These are phyloP conservation scores for Chrysanthemum seticuspe DNA, from an alignment of 129 eudicot genomes.

Conservation along the genomic window DNA sequence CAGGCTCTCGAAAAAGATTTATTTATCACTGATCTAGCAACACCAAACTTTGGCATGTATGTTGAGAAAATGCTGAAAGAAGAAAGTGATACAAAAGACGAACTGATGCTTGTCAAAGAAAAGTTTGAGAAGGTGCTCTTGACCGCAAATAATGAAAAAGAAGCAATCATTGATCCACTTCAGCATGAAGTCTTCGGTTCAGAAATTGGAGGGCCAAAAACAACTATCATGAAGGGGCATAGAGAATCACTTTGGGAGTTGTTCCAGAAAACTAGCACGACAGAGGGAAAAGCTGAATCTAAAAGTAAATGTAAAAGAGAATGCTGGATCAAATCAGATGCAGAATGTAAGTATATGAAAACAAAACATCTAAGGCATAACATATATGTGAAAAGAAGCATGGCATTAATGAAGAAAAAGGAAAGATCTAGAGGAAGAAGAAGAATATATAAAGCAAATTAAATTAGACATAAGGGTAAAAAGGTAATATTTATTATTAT, in stretches of 20 bases:
- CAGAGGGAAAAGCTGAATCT: slow-evolving; percentile 25
- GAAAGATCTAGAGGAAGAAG: too few species aligned
- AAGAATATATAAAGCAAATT: too few species aligned
- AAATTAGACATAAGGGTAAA: too few species aligned
- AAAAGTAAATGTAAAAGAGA: neutral
- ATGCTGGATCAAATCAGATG: slow-evolving; percentile 21
- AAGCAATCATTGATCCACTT: neutral
- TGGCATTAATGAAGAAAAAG: too few species aligned
- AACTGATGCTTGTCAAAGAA: slow-evolving; percentile 50
- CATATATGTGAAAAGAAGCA: too few species aligned
- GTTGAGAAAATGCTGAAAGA: slow-evolving; percentile 48
- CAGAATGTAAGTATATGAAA: slow-evolving; percentile 8
- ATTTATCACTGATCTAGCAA: slow-evolving; percentile 39
- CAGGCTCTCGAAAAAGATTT: slow-evolving; percentile 42
- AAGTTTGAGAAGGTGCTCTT: slow-evolving; percentile 53
- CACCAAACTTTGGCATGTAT: slow-evolving; percentile 55
- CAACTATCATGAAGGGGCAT: slow-evolving; percentile 32
- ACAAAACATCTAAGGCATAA: too few species aligned
- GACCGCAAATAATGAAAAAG: neutral
- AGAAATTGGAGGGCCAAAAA: slow-evolving; percentile 36
- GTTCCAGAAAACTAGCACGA: slow-evolving; percentile 53
- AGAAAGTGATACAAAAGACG: slow-evolving; percentile 40
- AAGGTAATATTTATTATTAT: too few species aligned
- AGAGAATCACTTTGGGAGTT: slow-evolving; percentile 74
- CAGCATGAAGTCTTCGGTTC: neutral